These are phyloP conservation scores for Exobasidium cylindrosporum DNA, from an alignment of 1,284 basidiomycete genomes.

Conservation along the genomic window DNA sequence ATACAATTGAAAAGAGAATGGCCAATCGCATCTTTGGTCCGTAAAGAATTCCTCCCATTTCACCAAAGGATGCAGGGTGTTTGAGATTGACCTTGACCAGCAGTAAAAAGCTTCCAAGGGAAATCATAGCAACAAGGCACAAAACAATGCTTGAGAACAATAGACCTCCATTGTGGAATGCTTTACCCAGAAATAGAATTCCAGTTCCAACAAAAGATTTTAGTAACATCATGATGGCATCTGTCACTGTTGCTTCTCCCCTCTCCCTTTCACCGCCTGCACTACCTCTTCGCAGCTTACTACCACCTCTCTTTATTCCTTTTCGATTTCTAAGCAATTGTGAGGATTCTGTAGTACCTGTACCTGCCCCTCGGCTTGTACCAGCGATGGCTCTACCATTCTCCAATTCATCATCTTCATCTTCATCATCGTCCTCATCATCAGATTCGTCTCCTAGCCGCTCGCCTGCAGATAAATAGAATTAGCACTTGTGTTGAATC, in stretches of 20 bases:
- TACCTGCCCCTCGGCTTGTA: constrained; percentile 19
- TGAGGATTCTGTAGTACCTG: constrained; percentile 33
- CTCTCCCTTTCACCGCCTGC: constrained; percentile 23
- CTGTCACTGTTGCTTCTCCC: constrained; percentile 47
- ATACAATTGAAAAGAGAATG: constrained; percentile 80
- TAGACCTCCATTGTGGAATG: constrained; percentile 93
- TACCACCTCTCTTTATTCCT: constrained; percentile 2
- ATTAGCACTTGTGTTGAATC: no score
- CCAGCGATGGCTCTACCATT: constrained; percentile 23
- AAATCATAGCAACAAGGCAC: constrained; percentile 77
- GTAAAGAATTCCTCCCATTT: constrained; percentile 89
- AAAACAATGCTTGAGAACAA: constrained; percentile 82
- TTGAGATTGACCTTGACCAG: constrained; percentile 84
- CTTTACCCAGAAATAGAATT: constrained; percentile 91
- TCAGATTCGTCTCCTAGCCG: constrained; percentile 46
- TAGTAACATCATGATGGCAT: constrained; percentile 55
- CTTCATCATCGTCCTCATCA: constrained; percentile 39
- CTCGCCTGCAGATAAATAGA: no score
- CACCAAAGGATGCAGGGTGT: constrained; percentile 89
- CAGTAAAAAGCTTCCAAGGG: constrained; percentile 89
- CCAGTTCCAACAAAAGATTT: constrained; percentile 97
- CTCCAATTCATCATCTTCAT: constrained; percentile 21
- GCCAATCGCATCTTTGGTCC: constrained; percentile 86
- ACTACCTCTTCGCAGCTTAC: constrained; percentile 6
- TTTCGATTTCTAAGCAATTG: constrained; percentile 27